Base-by-base conservation (phyloP, 768 basidiomycete genomes). In the Ramaria rubella region DNA sequence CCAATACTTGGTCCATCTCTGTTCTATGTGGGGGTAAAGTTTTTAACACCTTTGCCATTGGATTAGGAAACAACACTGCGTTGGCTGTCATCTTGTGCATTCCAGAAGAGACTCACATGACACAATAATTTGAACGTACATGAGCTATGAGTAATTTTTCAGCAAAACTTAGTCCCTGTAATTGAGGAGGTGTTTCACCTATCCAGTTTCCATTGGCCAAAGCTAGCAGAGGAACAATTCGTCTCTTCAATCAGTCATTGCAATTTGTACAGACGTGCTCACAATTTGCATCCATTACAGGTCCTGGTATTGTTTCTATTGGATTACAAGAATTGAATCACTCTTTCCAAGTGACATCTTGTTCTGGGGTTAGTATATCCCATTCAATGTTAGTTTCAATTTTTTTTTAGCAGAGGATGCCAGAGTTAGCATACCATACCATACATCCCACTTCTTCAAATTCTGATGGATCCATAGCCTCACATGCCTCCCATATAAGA, bases 31-130 rank as follows among this genome's bases (percentile, higher is more conserved):
- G n/a, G n/a, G n/a, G n/a, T n/a, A n/a, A n/a, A n/a, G n/a, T n/a
- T 61, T 1, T 73, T 63, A 0, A 63, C 62, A 63, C 74, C 74
- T 0, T 69, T 71, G 1, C 52, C 59, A 70, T 75, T 71, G 51
- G 72, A 71, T 0, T 60, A 55, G 4, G 60, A 43, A 1, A 73
- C 74, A 12, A n/a, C n/a, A n/a, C n/a, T n/a, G n/a, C n/a, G n/a
- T n/a, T n/a, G n/a, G n/a, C n/a, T n/a, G n/a, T n/a, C n/a, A n/a
- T n/a, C n/a, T n/a, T n/a, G n/a, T n/a, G n/a, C n/a, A n/a, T n/a
- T n/a, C n/a, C n/a, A n/a, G 63, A 67, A 2, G 60, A 46, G 0
- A 75, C 71, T 1, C 61, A 52, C 0, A 72, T 68, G 5, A 72
- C 50, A 57, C 67, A 74, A 1, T 54, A 6, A 57, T 71, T 72